A percentile compares a stretch with the other conserved stretches of the same genome.
phyloP scores from a whole-genome alignment of 2,329 filamentous ascomycete genomes.

The Phialophora tarda region DNA sequence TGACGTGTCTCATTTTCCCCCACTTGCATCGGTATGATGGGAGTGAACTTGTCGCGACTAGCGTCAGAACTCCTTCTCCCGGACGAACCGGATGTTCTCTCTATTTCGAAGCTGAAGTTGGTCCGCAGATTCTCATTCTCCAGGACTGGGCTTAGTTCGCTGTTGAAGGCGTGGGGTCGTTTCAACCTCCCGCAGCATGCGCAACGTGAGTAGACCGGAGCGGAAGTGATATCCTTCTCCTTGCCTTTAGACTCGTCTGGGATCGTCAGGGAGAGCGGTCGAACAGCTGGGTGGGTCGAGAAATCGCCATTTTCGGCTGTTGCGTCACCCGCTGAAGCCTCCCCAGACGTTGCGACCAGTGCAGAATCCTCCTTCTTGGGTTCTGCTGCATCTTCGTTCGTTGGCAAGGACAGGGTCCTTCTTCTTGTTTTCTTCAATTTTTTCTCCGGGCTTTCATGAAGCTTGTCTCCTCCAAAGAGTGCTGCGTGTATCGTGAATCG shows the following conservation, averaged over 20 bases:
- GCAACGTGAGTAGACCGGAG: conserved; percentile 36
- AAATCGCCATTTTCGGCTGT: conserved; percentile 23
- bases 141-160: conserved; percentile 37
- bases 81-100: conserved; percentile 25
- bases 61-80: conserved; percentile 33
- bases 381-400: conserved; percentile 8
- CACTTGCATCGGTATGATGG: conserved; percentile 37
- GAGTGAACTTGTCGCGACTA: conserved; percentile 32
- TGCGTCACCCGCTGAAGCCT: conserved; percentile 22
- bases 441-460: conserved; percentile 18
- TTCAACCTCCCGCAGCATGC: conserved; percentile 39
- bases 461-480: conserved; percentile 31
- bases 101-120: conserved; percentile 39
- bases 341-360: background rate
- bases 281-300: conserved; percentile 32
- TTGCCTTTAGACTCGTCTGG: conserved; percentile 36
- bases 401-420: conserved; percentile 28
- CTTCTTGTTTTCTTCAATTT: conserved; percentile 32
- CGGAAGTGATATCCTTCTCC: conserved; percentile 32
- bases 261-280: conserved; percentile 33
- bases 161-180: conserved; percentile 30
- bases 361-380: background rate
- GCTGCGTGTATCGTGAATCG: conserved; percentile 29
- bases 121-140: conserved; percentile 39
- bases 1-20: conserved; percentile 36